Evolutionary conservation across 768 basidiomycete genomes (phyloP).

Genomic region (Clitopilus hobsonii): DNA sequence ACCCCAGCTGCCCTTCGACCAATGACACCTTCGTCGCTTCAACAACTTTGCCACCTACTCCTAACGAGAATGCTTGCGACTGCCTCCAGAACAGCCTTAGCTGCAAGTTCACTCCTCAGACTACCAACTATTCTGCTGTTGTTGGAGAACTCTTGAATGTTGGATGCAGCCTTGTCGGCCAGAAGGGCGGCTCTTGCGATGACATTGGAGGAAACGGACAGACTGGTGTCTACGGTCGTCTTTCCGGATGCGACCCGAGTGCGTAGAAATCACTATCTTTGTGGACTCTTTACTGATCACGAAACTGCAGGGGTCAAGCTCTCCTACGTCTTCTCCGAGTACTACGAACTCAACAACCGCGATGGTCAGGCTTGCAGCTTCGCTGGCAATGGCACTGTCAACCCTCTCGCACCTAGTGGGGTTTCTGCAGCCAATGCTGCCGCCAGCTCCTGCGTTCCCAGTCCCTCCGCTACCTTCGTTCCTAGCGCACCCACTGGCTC

Average conservation of each 20-base stretch:
- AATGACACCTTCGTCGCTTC: conserved; percentile 62
- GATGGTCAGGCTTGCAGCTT: conserved; percentile 70
- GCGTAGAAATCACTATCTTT: conserved; percentile 17
- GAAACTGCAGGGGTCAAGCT: conserved; percentile 59
- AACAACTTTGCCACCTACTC: conserved; percentile 75
- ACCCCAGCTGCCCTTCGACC: conserved; percentile 61
- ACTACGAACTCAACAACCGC: conserved; percentile 61
- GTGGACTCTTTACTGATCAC: conserved; percentile 5
- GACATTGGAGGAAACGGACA: conserved; percentile 71
- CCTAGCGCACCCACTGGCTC: conserved; percentile 41
- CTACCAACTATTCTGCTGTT: conserved; percentile 53
- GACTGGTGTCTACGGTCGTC: conserved; percentile 69
- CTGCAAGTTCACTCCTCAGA: conserved; percentile 68
- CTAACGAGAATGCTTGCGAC: conserved; percentile 72
- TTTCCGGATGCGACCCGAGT: conserved; percentile 82
- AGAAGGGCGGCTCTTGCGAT: conserved; percentile 54
- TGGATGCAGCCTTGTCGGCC: conserved; percentile 73
- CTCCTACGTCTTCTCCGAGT: conserved; percentile 79
- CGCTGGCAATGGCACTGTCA: conserved; percentile 78
- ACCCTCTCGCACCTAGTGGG: conserved; percentile 44
- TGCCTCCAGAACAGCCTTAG: conserved; percentile 67
- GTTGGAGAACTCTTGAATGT: conserved; percentile 60
- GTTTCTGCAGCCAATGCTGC: conserved; percentile 47
- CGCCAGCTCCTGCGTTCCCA: conserved; percentile 64
- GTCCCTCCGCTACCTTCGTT: conserved; percentile 56